A percentile compares a stretch with the other conserved stretches of the same genome.
Evolutionary conservation across 768 basidiomycete genomes (phyloP).

Genomic region (Amanita jacksonii): DNA sequence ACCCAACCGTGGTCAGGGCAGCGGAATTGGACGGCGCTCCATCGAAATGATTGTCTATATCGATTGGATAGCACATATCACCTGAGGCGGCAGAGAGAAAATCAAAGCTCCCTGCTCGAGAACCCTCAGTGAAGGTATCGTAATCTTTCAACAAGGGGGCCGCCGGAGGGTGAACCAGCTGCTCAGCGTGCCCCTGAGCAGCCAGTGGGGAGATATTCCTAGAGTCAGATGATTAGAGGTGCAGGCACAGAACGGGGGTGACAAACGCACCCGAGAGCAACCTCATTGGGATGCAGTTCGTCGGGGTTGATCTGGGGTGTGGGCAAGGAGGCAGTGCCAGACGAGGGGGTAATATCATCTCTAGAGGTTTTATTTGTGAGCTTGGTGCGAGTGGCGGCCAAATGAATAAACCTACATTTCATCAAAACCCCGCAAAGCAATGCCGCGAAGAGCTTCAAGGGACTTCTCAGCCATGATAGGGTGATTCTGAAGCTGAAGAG

Average conservation of each 20-base stretch:
- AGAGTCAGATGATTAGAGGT: slow-evolving; percentile 9
- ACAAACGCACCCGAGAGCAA: slow-evolving; percentile 2
- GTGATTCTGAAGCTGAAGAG: slow-evolving; percentile 18
- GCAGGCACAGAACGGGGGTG: background rate
- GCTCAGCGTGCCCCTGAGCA: slow-evolving; percentile 15
- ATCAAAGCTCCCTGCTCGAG: slow-evolving; percentile 42
- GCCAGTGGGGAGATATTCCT: slow-evolving; percentile 12
- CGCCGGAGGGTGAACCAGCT: slow-evolving; percentile 23
- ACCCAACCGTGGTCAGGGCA: background rate
- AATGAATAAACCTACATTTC: slow-evolving; percentile 10
- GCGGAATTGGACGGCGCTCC: slow-evolving; percentile 6
- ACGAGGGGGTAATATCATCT: slow-evolving; percentile 23
- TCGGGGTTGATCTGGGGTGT: slow-evolving; percentile 16
- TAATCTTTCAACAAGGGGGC: slow-evolving; percentile 46
- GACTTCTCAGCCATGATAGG: slow-evolving; percentile 17
- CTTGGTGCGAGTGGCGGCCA: slow-evolving; percentile 4
- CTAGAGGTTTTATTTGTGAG: slow-evolving; percentile 8
- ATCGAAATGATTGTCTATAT: background rate
- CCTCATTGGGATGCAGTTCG: background rate
- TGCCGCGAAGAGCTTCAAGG: slow-evolving; percentile 13
- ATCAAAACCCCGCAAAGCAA: slow-evolving; percentile 15
- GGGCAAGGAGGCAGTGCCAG: slow-evolving; percentile 24
- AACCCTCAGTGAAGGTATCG: slow-evolving; percentile 54
- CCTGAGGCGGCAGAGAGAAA: slow-evolving; percentile 26
- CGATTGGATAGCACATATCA: slow-evolving; percentile 3